phyloP scores from a whole-genome alignment of 345 rosid genomes.

The Lepidium aucheri region DNA sequence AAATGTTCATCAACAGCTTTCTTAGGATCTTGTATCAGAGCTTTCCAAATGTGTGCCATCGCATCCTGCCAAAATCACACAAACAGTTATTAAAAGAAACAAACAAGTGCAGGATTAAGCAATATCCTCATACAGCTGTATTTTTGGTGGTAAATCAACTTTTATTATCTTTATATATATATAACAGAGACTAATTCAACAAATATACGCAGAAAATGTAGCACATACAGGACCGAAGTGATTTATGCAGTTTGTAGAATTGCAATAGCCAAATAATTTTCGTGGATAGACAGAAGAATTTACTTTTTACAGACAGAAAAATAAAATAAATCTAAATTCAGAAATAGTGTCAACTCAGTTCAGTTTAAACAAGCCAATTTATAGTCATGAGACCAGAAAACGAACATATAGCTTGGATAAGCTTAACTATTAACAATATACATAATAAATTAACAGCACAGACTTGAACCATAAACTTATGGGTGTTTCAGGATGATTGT shows the following conservation, averaged over 20 bases:
- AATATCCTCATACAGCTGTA: not conserved
- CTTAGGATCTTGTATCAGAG: conserved; percentile 74
- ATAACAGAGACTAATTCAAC: not conserved
- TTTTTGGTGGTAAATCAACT: not conserved
- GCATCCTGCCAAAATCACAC: conserved; percentile 57
- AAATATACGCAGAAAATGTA: not conserved
- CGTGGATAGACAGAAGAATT: not conserved
- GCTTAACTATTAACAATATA: not conserved
- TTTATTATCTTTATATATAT: not conserved
- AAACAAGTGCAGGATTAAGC: not conserved
- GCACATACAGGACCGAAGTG: not conserved
- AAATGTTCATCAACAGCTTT: conserved; percentile 78
- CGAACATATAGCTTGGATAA: not conserved
- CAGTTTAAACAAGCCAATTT: not conserved
- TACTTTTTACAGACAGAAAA: not conserved
- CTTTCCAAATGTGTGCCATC: conserved; percentile 95
- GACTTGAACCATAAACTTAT: not conserved
- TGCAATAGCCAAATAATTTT: not conserved
- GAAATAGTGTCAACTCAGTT: conserved; percentile 1
- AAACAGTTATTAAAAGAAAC: conserved; percentile 10
- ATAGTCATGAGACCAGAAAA: not conserved
- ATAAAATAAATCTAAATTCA: not conserved
- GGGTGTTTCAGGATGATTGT: not conserved
- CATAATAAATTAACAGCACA: not conserved
- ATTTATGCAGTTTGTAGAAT: not conserved